Conservation (phyloP, 208 protist species). For the Wallacemonas sp. region DNA sequence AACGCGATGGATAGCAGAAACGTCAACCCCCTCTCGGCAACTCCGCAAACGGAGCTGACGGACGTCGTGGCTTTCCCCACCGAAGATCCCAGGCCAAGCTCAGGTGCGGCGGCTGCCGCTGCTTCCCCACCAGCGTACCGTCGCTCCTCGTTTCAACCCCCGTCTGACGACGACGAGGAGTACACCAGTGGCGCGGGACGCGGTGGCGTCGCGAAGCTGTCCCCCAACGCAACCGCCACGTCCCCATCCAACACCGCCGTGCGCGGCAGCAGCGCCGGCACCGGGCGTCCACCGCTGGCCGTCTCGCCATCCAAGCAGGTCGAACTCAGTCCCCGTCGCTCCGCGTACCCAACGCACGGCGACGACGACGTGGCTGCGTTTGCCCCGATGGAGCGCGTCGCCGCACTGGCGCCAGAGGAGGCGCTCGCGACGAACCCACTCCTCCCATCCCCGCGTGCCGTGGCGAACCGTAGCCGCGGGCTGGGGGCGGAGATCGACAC, state of each 20-base stretch:
- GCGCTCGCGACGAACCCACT: conserved; percentile 1
- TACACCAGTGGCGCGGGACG: background rate
- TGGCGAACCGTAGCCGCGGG: background rate
- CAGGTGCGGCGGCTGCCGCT: too few relatives aligned
- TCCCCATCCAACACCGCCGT: background rate
- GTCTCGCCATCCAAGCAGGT: conserved; percentile 6
- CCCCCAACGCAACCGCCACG: background rate
- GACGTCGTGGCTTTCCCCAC: background rate
- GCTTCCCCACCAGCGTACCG: too few relatives aligned
- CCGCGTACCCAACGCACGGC: background rate
- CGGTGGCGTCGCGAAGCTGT: background rate
- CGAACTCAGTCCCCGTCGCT: background rate
- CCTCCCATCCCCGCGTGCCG: background rate
- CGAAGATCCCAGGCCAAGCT: background rate
- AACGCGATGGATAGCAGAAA: background rate
- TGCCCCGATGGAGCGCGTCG: background rate
- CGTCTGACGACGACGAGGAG: conserved; percentile 3
- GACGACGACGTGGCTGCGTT: background rate
- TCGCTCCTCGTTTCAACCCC: background rate
- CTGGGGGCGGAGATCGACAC: background rate
- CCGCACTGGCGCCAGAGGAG: too few relatives aligned
- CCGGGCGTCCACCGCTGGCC: background rate
- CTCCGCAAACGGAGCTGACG: background rate
- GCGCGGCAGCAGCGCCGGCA: background rate
- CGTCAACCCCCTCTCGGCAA: background rate